Base-by-base conservation (phyloP, 352 stramenopile species). In the Phytopythium chamaehyphon region DNA sequence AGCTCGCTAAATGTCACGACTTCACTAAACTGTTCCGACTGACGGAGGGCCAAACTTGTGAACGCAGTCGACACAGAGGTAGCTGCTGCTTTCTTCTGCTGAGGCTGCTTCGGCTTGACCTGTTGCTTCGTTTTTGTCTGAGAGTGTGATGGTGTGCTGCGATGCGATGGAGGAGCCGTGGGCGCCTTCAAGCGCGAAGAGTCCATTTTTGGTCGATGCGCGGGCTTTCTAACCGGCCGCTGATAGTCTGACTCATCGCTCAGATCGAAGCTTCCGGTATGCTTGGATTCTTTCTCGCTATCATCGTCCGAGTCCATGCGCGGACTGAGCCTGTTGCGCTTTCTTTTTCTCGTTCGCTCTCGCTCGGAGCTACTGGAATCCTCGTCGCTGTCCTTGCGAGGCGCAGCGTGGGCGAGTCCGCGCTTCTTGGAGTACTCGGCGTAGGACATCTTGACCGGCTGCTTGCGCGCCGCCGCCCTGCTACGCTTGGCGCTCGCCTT, bases 1-100 rank as follows among this genome's bases (percentile, higher is more conserved):
- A 85, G 51, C 48, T 85, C 73, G 21, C 63, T 64, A 40, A 77
- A 58, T 15, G 48, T 72, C 57, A 85, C 71, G 1, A 53, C 61
- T 50, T 85, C 67, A 8, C 57, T 65, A 21, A 83, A 69, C 10
- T 57, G 26, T 3, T 53, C 53, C 46, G 42, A 59, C 55, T 67
- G 40, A 55, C 52, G 40, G 46, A 53, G 40, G 43, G 28, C 26
- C 6, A 16, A 51, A 33, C 45, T 51, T 11, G 39, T 15, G 33
- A 54, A 26, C 31, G 40, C 9, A 18, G 23, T 21, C 40, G 38
- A 45, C 18, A 40, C 31, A 47, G 51, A 21, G 43, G 54, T 39
- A 45, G 47, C 26, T 40, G 44, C 38, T 62, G 68, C 45, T 65
- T 63, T 52, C 39, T 26, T 12, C 6, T 55, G 62, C n/a, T 63